A percentile compares a stretch with the other conserved stretches of the same genome.
These are phyloP conservation scores for Gynochthodes officinalis DNA, from an alignment of 257 asterid genomes.

Conservation along the genomic window DNA sequence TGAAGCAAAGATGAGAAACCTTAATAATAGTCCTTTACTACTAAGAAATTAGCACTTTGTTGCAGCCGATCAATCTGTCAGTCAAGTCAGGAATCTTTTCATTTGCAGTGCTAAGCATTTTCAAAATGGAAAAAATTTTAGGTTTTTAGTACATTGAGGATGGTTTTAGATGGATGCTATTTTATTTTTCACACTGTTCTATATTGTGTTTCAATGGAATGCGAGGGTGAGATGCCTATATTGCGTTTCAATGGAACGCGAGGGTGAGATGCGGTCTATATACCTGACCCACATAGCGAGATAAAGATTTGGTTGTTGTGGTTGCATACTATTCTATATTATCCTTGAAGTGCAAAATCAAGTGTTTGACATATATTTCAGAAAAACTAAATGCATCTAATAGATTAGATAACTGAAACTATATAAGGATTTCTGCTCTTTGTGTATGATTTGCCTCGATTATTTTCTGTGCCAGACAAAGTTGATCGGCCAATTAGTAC, in stretches of 20 bases:
- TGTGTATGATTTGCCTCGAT: neutral
- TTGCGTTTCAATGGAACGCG: no score
- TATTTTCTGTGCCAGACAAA: slow-evolving; percentile 45
- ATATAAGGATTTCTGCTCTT: neutral
- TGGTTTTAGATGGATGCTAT: neutral
- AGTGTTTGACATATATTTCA: neutral
- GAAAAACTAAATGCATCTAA: neutral
- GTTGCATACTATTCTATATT: neutral
- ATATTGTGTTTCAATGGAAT: no score
- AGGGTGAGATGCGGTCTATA: no score
- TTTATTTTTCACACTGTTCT: neutral
- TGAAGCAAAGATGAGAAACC: neutral
- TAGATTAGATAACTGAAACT: neutral
- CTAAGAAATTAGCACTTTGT: neutral
- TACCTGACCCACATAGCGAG: no score
- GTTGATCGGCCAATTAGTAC: slow-evolving; percentile 93
- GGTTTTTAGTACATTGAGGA: neutral
- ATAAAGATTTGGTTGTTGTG: no score
- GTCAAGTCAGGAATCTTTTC: neutral
- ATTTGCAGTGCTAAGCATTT: neutral
- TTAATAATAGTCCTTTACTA: no score
- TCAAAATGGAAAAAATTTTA: no score
- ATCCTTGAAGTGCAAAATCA: neutral
- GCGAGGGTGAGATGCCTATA: no score
- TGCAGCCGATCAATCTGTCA: neutral